Base-by-base conservation (phyloP, 1,139 yeast species). In the Suhomyces bribrorum region DNA sequence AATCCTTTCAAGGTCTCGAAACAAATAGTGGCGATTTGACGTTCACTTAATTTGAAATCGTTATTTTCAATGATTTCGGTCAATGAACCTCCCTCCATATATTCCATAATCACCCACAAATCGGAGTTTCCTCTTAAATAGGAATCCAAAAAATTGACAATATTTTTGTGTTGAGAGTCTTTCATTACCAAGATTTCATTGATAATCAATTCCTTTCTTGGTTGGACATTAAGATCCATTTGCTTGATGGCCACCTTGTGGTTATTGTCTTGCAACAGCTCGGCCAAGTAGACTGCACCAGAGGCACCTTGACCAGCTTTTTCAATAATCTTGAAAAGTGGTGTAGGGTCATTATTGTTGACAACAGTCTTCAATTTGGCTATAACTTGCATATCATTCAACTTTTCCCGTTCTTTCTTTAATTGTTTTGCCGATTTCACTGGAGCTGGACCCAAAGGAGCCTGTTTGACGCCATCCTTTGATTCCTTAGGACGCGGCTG, bases 281-380 rank as follows among this genome's bases (percentile, higher is more conserved):
- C 80, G 0, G 97, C 98, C 38, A 92, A 75, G 56, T 87, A 94
- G 15, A 94, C 99, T 2, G 92, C 86, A 13, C 99, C 99, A 45
- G 92, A 82, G 1, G 98, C 99, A 54, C 99, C 99, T 66, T 94
- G 98, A n/a, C 99, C 99, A 3, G 97, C 96, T 57, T 89, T 89
- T 61, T 87, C 94, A 52, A 92, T 76, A 65, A 88, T 86, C 56
- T 84, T 86, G 66, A 88, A 94, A 42, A 82, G 75, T 24, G 89
- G 85, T 5, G 86, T 74, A 12, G 99, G 98, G 62, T 92, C 96
- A 33, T 79, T 75, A 47, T 77, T 78, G 47, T 84, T 81, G 3
- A 94, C 96, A 20, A 90, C 96, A 3, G 88, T 80, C 48, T 85
- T 79, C 52, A 94, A 73, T 57, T 86, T 87, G 31, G 86, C 83